Conservation (phyloP, 2,329 filamentous ascomycete genomes). For the Leptographium wingfieldii region DNA sequence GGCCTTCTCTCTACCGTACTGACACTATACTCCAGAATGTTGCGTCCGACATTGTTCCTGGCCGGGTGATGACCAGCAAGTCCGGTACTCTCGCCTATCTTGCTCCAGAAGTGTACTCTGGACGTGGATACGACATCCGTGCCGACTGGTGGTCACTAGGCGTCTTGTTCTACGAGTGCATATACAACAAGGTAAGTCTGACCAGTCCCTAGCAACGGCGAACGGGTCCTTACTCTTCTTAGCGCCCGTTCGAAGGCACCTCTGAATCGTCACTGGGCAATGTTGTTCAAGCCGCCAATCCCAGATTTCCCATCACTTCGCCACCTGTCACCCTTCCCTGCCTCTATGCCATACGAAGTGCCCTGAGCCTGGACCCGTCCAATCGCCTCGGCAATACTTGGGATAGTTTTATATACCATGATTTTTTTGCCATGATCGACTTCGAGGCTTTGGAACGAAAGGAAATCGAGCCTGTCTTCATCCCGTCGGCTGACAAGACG, state of each 20-base stretch:
- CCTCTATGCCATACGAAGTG: slow-evolving; percentile 73
- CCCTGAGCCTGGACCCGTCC: slow-evolving; percentile 68
- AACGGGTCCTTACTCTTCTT: slow-evolving; percentile 19
- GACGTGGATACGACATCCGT: slow-evolving; percentile 75
- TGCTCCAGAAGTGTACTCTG: slow-evolving; percentile 87
- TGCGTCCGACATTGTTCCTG: slow-evolving; percentile 78
- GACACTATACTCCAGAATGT: slow-evolving; percentile 59
- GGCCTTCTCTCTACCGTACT: not conserved
- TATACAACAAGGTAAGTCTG: slow-evolving; percentile 79
- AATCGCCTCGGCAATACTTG: slow-evolving; percentile 79
- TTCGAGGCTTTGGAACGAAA: slow-evolving; percentile 78
- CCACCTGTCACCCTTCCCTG: slow-evolving; percentile 83
- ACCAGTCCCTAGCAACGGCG: not conserved
- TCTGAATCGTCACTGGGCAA: slow-evolving; percentile 69
- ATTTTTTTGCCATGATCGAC: slow-evolving; percentile 79
- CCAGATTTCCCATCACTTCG: slow-evolving; percentile 83
- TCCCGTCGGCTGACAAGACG: slow-evolving; percentile 91
- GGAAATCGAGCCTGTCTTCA: slow-evolving; percentile 80
- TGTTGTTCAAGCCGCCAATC: slow-evolving; percentile 68
- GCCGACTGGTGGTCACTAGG: slow-evolving; percentile 99
- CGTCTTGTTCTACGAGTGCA: slow-evolving; percentile 98
- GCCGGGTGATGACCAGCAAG: slow-evolving; percentile 80
- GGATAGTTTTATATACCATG: slow-evolving; percentile 73
- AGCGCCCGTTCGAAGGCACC: slow-evolving; percentile 88
- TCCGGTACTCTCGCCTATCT: slow-evolving; percentile 94